These are phyloP conservation scores for Penicillium verhagenii DNA, from an alignment of 495 filamentous ascomycete species.

Conservation along the genomic window DNA sequence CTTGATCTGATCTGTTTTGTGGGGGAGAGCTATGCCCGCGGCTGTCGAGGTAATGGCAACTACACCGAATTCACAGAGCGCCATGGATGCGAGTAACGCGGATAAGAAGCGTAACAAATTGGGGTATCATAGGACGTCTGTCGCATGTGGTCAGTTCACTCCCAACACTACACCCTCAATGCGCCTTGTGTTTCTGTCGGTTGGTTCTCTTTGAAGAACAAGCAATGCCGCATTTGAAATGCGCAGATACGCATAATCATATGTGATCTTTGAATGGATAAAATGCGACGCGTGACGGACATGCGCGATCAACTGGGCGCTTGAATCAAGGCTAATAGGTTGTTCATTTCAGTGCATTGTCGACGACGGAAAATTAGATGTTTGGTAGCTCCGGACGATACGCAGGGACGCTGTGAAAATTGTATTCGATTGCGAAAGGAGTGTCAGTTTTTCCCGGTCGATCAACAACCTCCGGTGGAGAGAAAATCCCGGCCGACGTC, in stretches of 20 bases:
- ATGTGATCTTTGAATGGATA: not conserved
- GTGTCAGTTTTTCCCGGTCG: slow-evolving; percentile 91
- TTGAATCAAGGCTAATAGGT: slow-evolving; percentile 19
- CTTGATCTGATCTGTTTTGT: slow-evolving; percentile 10
- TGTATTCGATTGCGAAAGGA: slow-evolving; percentile 96
- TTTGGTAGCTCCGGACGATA: slow-evolving; percentile 73
- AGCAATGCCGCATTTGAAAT: not conserved
- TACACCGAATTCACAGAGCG: slow-evolving; percentile 62
- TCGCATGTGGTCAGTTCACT: slow-evolving; percentile 85
- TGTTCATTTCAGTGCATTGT: slow-evolving; percentile 69
- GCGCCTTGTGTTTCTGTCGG: not conserved
- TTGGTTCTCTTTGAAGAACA: too few relatives aligned
- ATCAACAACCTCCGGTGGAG: slow-evolving; percentile 69
- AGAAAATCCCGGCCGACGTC: slow-evolving; percentile 50
- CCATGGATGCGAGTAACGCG: slow-evolving; percentile 40
- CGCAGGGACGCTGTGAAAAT: slow-evolving; percentile 84
- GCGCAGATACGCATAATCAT: not conserved
- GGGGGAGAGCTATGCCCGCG: slow-evolving; percentile 41
- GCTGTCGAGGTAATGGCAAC: slow-evolving; percentile 63
- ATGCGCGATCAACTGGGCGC: not conserved
- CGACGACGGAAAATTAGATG: slow-evolving; percentile 95
- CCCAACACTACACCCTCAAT: not conserved
- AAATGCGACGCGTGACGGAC: not conserved
- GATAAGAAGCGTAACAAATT: slow-evolving; percentile 96
- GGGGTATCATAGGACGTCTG: slow-evolving; percentile 94